Evolutionary conservation across 257 asterid species (phyloP).

Genomic region (Coffea eugenioides): DNA sequence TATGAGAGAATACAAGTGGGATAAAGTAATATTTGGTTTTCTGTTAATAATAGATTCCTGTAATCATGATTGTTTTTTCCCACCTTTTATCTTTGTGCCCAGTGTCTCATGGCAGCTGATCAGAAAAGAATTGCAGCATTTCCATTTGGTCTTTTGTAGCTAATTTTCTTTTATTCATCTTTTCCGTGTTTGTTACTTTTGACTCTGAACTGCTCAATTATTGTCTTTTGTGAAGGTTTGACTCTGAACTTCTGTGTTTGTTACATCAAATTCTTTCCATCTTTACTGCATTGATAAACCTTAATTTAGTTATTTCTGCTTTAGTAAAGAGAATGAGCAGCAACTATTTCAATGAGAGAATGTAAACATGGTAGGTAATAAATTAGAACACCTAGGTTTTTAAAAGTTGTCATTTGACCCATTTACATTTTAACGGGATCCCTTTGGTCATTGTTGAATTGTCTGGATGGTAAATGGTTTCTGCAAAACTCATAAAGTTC

Average conservation of each 20-base stretch:
- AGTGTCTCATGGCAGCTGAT: background rate
- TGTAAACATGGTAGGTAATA: background rate
- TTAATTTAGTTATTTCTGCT: background rate
- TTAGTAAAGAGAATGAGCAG: background rate
- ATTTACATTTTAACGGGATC: background rate
- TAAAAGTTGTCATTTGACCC: background rate
- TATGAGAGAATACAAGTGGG: constrained; percentile 82
- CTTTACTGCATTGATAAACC: background rate
- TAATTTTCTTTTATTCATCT: background rate
- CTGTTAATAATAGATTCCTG: constrained; percentile 3
- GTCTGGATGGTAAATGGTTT: background rate
- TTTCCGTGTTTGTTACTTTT: background rate
- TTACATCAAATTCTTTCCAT: background rate
- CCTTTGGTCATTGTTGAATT: background rate
- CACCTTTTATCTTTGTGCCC: background rate
- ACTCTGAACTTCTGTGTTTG: background rate
- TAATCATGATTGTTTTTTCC: background rate
- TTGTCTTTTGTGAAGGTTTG: background rate
- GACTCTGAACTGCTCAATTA: too few relatives aligned
- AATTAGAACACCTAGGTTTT: background rate
- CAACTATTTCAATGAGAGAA: background rate
- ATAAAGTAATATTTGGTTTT: constrained; percentile 54
- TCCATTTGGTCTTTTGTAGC: background rate
- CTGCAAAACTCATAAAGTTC: background rate
- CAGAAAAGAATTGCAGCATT: background rate